Base-by-base conservation (phyloP, 2,329 filamentous ascomycete genomes). In the Lojkania enalia region DNA sequence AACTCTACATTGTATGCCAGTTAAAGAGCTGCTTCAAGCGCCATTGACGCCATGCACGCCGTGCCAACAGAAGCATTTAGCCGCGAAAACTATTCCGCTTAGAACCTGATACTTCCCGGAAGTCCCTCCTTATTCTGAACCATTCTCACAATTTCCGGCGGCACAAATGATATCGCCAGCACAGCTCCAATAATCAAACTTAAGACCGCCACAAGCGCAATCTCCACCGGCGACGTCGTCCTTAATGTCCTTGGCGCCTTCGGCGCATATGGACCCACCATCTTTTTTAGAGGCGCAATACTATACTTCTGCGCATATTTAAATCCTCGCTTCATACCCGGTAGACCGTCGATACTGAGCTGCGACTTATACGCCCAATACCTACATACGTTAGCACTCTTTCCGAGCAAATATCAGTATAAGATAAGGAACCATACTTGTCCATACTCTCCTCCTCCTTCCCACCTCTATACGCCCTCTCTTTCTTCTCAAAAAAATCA, bases 301-400 rank as follows among this genome's bases (percentile, higher is more conserved):
- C 51, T 55, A 23, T 75, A 59, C 35, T 55, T 51, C 41, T 64
- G 58, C n/a, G 63, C 71, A 30, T 59, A 68, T 5, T 66, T 57
- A 6, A 69, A 57, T 0, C 68, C 74, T 15, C 62, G 54, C 55
- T 69, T 68, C 69, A 74, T 71, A 0, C 68, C 73, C 0, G 73
- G 73, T 19, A 76, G 54, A 0, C 73, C 73, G 49, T 76, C 74
- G 19, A 75, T 70, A 23, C 65, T 70, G 44, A 64, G 61, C 14
- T 72, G 67, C 23, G 66, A 71, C 55, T 75, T 76, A 41, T 58
- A 71, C 3, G 72, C 72, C 73, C 73, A 75, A 46, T 75, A 75
- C 20, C 69, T 71, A 29, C 6, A 4, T 9, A 4, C 14, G 20
- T 57, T 29, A 56, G 43, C n/a, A n/a, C n/a, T n/a, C 29, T 38